Evolutionary conservation across 2,329 filamentous ascomycete genomes (phyloP), one percentile per base, ranked within the genome.

Genomic region (Paecilomyces sp.): DNA sequence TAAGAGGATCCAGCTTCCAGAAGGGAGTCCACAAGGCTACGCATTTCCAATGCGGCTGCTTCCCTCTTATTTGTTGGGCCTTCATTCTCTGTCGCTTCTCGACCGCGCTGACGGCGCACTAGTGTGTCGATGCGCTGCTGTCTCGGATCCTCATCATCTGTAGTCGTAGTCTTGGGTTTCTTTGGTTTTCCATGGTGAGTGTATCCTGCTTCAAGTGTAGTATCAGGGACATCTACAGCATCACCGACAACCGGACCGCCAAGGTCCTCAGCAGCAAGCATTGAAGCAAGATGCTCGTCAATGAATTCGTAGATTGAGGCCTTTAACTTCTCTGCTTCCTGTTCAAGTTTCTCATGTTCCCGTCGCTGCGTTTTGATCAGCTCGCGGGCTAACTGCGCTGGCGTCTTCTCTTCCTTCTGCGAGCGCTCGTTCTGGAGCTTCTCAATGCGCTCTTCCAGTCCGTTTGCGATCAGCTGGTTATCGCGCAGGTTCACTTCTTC

Each of bases 231-330:
- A 75, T 89, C 85, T 68, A 88, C 80, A 66, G 88, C 79, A 64
- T 91, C 88, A 3, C 91, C 90, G 0, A 92, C 90, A 11, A 92
- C 88, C 0, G 91, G 91, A 0, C 91, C 91, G 7, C 91, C 91
- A 1, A 92, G 80, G 68, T 92, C 89, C 75, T 95, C 91, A 0
- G 90, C 89, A 6, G 90, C 91, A 52, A 96, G 79, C 85, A 93
- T 89, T 2, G 83, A 76, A 1, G 89, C 88, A 1, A 96, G 80
- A 50, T 85, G 82, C 52, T 85, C 77, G 62, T 90, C 84, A 60
- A 93, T 87, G 68, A 95, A 95, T 15, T 77, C 77, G 63, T 88
- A 84, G 58, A 95, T 80, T 0, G 84, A 80, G 60, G 81, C 82
- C 58, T 89, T 83, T 15, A 94, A 77, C 51, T 77, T 79, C 1